A percentile compares a stretch with the other conserved stretches of the same genome.
phyloP scores from a whole-genome alignment of 75 land plant genomes.

The Picea glauca region DNA sequence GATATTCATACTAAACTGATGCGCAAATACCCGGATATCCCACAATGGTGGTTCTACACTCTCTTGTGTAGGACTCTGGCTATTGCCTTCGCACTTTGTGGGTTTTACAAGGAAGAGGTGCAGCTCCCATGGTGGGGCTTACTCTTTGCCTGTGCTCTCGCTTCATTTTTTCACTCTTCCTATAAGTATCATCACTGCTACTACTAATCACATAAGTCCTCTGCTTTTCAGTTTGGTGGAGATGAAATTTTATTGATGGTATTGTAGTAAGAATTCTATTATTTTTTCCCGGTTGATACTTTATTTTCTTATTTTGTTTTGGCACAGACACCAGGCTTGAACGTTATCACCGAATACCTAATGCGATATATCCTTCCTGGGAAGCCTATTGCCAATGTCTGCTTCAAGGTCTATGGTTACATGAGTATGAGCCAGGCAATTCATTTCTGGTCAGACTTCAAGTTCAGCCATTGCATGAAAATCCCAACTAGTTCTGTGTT shows the following conservation, averaged over 20 bases:
- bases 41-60: conserved; percentile 79
- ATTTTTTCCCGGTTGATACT: too few relatives aligned
- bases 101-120: conserved; percentile 45
- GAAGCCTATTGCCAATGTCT: too few relatives aligned
- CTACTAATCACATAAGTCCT: conserved; percentile 69
- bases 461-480: conserved; percentile 84
- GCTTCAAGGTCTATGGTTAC: too few relatives aligned
- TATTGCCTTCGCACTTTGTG: conserved; percentile 52
- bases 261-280: too few relatives aligned
- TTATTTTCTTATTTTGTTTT: too few relatives aligned
- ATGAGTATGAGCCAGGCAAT: too few relatives aligned
- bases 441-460: conserved; percentile 57
- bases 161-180: conserved; percentile 79
- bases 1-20: conserved; percentile 82
- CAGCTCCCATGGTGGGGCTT: conserved; percentile 97
- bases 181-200: conserved; percentile 80
- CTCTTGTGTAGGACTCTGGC: conserved; percentile 35
- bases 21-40: conserved; percentile 67
- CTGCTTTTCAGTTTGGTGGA: too few relatives aligned
- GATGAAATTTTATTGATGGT: too few relatives aligned
- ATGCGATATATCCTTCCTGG: conserved; percentile 69
- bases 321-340: conserved; percentile 68
- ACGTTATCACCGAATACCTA: conserved; percentile 77
- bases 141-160: conserved; percentile 63
- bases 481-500: conserved; percentile 31